Evolutionary conservation across 495 filamentous ascomycete genomes (phyloP).

Genomic region (Neurospora sp.): DNA sequence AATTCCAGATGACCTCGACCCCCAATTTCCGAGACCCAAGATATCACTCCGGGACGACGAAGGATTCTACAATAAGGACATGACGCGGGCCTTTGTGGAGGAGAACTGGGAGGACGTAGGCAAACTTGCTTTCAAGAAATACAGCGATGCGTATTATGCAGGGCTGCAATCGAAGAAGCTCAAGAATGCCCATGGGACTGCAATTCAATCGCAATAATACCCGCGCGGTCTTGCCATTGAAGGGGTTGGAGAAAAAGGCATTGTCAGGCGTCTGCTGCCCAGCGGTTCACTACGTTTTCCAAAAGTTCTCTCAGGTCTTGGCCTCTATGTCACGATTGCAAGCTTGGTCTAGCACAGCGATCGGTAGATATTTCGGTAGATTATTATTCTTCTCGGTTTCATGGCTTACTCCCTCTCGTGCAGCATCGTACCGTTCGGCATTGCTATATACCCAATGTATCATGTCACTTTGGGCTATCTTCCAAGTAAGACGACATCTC

Average conservation of each 20-base stretch:
- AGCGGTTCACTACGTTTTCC: background rate
- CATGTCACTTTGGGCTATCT: background rate
- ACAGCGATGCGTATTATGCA: constrained; percentile 14
- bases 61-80: constrained; percentile 30
- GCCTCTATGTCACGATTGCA: background rate
- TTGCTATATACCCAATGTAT: background rate
- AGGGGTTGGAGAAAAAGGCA: background rate
- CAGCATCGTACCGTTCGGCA: background rate
- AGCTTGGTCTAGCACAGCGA: background rate
- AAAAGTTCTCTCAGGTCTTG: background rate
- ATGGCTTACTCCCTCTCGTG: background rate
- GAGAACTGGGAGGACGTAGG: constrained; percentile 26
- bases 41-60: constrained; percentile 13
- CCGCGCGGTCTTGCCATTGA: background rate
- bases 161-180: constrained; percentile 10
- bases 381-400: background rate
- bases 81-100: constrained; percentile 24
- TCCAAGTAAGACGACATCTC: background rate
- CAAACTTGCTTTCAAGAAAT: constrained; percentile 18
- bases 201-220: background rate
- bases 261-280: background rate
- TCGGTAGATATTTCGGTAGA: background rate
- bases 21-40: background rate
- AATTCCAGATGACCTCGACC: no score
- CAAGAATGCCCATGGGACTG: background rate